Conservation (phyloP, 1,284 basidiomycete species). For the Meripilus lineatus region DNA sequence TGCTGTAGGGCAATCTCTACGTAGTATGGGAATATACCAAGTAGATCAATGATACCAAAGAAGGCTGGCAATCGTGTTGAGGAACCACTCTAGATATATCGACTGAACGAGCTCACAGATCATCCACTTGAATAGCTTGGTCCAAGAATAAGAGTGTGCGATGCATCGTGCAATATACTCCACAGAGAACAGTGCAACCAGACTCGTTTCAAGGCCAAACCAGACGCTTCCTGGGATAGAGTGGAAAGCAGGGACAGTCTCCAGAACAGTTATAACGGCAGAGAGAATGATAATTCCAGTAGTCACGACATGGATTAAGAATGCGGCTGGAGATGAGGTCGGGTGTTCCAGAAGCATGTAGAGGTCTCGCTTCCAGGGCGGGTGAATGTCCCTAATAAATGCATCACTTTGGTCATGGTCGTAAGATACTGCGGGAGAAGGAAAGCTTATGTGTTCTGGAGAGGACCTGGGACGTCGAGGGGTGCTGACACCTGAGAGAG, state of each 20-base stretch:
- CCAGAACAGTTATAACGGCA: constrained; percentile 77
- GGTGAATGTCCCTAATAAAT: constrained; percentile 39
- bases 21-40: constrained; percentile 85
- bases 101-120: constrained; percentile 47
- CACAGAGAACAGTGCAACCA: constrained; percentile 80
- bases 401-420: constrained; percentile 16
- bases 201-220: constrained; percentile 76
- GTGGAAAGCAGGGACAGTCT: constrained; percentile 82
- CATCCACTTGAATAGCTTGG: constrained; percentile 56
- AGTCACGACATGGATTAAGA: constrained; percentile 58
- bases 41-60: constrained; percentile 79
- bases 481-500: constrained; percentile 5
- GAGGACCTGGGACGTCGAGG: constrained; percentile 11
- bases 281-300: constrained; percentile 65
- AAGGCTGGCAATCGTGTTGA: constrained; percentile 49
- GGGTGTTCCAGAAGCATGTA: constrained; percentile 65
- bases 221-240: constrained; percentile 64
- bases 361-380: constrained; percentile 53
- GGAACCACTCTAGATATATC: constrained; percentile 4
- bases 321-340: constrained; percentile 60
- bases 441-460: constrained; percentile 8
- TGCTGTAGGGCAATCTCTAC: constrained; percentile 78
- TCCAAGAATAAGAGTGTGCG: constrained; percentile 63
- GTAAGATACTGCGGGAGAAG: constrained; percentile 15
- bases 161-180: constrained; percentile 67